These are phyloP conservation scores for Albizia julibrissin DNA, from an alignment of 306 rosid genomes.

Conservation along the genomic window DNA sequence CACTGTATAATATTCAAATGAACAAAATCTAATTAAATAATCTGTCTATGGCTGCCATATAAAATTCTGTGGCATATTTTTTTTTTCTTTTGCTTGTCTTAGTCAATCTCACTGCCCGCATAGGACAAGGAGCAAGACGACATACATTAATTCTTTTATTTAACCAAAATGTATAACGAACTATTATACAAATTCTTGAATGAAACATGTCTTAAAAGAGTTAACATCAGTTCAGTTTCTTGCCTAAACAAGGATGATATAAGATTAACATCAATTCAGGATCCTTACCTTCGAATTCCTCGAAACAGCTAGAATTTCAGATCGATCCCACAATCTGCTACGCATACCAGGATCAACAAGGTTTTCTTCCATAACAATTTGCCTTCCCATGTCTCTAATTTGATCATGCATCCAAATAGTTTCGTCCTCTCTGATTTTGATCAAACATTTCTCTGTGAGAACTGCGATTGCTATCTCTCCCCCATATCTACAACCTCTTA, in stretches of 20 bases:
- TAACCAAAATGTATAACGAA: background rate
- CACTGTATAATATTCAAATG: background rate
- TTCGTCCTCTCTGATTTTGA: conserved; percentile 37
- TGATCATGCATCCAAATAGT: conserved; percentile 66
- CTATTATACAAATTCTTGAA: background rate
- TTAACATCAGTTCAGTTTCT: background rate
- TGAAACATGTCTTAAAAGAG: background rate
- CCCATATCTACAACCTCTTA: conserved; percentile 46
- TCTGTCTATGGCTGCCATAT: background rate
- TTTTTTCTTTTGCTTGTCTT: background rate
- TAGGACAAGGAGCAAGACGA: conserved; percentile 1
- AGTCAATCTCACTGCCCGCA: background rate
- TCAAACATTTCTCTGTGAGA: conserved; percentile 50
- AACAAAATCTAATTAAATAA: background rate
- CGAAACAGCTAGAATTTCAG: conserved; percentile 48
- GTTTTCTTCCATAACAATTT: conserved; percentile 41
- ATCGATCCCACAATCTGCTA: conserved; percentile 61
- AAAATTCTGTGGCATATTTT: background rate
- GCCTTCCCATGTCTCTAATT: conserved; percentile 68
- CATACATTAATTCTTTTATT: background rate
- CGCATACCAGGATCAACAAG: conserved; percentile 35
- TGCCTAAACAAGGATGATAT: too few species aligned
- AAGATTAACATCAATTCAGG: background rate
- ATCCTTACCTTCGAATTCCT: conserved; percentile 41
- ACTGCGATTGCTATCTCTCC: conserved; percentile 46